Evolutionary conservation across 1,139 yeast species (phyloP).

Genomic region (Hyphopichia fennica): DNA sequence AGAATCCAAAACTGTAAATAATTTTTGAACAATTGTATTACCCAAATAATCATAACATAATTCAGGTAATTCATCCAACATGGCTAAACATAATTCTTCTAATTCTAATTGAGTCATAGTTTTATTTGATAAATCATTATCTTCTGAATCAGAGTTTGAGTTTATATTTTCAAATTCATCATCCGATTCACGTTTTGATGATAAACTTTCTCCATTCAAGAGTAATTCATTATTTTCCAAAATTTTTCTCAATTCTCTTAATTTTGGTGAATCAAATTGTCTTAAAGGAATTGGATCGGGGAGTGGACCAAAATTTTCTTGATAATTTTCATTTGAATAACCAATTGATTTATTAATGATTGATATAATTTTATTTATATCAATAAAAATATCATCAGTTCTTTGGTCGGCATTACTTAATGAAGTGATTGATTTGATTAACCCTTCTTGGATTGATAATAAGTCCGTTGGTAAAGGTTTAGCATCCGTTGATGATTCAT

Average conservation of each 20-base stretch:
- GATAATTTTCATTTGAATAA: conserved; percentile 36
- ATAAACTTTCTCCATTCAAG: conserved; percentile 4
- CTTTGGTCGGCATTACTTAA: conserved; percentile 12
- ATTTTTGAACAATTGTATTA: conserved; percentile 90
- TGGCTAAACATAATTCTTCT: conserved; percentile 80
- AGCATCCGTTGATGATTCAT: not conserved
- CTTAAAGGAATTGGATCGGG: conserved; percentile 66
- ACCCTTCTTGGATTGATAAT: conserved; percentile 20
- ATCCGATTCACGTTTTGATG: conserved; percentile 1
- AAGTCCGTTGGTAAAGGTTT: conserved; percentile 27
- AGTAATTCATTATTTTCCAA: conserved; percentile 47
- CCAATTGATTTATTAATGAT: conserved; percentile 30
- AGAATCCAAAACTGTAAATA: conserved; percentile 68
- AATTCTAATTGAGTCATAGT: conserved; percentile 52
- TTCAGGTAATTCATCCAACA: conserved; percentile 89
- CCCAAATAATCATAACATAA: conserved; percentile 92
- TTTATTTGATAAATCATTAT: conserved; percentile 9
- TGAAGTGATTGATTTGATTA: conserved; percentile 21
- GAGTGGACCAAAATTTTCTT: conserved; percentile 61
- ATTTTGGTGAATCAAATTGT: conserved; percentile 83
- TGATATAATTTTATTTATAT: conserved; percentile 31
- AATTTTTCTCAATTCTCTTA: conserved; percentile 57
- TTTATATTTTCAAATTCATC: not conserved
- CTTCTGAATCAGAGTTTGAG: conserved; percentile 9
- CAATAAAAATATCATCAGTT: conserved; percentile 15